Percentiles rank a stretch among this genome's conserved stretches.
Evolutionary conservation across 352 stramenopile species (phyloP).

Genomic region (Achlya hypogyna): DNA sequence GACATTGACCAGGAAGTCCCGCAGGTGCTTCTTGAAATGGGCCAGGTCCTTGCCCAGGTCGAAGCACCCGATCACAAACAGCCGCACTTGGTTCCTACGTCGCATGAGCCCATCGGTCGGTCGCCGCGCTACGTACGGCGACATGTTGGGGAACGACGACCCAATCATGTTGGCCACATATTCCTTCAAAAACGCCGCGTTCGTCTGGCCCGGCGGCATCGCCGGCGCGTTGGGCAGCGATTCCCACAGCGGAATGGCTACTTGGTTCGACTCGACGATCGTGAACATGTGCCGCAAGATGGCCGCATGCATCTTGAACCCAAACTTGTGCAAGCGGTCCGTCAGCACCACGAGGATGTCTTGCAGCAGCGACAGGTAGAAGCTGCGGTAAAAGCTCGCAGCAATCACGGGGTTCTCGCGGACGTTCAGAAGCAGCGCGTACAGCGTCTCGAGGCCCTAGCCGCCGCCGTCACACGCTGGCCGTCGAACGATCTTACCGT

Average conservation of each 20-base stretch:
- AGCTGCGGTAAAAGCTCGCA: constrained; percentile 97
- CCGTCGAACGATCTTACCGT: constrained; percentile 42
- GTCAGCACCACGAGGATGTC: constrained; percentile 97
- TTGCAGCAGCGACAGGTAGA: constrained; percentile 90
- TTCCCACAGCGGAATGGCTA: constrained; percentile 94
- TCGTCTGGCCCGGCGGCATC: constrained; percentile 51
- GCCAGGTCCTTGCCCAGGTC: constrained; percentile 95
- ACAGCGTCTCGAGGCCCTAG: constrained; percentile 92
- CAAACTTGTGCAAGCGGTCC: constrained; percentile 97
- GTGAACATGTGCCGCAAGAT: constrained; percentile 98
- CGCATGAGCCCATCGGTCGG: neutral
- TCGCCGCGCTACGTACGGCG: constrained; percentile 23
- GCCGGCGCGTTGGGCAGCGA: constrained; percentile 63
- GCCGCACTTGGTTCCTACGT: constrained; percentile 78
- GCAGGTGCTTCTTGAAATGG: constrained; percentile 97
- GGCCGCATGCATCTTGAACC: constrained; percentile 97
- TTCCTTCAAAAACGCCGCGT: constrained; percentile 91
- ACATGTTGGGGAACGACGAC: constrained; percentile 96
- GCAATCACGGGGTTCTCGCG: constrained; percentile 90
- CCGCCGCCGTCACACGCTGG: constrained; percentile 15
- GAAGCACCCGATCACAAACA: constrained; percentile 97
- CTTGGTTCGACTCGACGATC: constrained; percentile 94
- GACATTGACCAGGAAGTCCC: constrained; percentile 99
- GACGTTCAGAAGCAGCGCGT: constrained; percentile 95
- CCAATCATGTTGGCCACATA: constrained; percentile 96